A percentile compares a stretch with the other conserved stretches of the same genome.
These are phyloP conservation scores for Hemileia vastatrix DNA, from an alignment of 1,284 basidiomycete genomes.

Conservation along the genomic window DNA sequence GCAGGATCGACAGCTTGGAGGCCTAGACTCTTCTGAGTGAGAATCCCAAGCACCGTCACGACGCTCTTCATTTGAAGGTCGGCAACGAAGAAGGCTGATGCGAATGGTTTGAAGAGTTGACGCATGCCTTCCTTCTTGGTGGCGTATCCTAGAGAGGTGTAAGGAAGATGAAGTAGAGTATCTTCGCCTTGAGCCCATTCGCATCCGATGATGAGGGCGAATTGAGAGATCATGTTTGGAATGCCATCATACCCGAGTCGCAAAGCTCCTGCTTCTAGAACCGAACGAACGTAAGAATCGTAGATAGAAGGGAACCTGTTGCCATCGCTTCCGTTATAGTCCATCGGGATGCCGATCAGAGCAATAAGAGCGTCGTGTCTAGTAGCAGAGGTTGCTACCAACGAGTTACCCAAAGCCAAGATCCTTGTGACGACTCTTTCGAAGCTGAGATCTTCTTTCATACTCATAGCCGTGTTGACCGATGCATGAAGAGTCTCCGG, in stretches of 20 bases:
- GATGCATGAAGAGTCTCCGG: constrained; percentile 26
- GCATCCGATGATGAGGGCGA: constrained; percentile 59
- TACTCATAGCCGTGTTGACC: constrained; percentile 25
- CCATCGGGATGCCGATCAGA: constrained; percentile 57
- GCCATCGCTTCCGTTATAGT: constrained; percentile 22
- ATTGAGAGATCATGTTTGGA: constrained; percentile 62
- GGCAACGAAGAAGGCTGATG: background rate
- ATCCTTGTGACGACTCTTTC: constrained; percentile 71
- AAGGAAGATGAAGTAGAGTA: constrained; percentile 59
- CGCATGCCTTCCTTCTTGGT: constrained; percentile 38
- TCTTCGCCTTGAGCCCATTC: constrained; percentile 39
- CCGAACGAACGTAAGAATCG: constrained; percentile 56
- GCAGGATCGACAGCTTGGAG: background rate
- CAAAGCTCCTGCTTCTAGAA: constrained; percentile 58
- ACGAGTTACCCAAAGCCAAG: constrained; percentile 68
- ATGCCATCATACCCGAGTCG: constrained; percentile 60
- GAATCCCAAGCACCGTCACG: background rate
- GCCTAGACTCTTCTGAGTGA: background rate
- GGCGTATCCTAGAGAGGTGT: constrained; percentile 60
- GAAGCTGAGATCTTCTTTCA: constrained; percentile 48
- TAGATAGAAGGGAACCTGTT: constrained; percentile 46
- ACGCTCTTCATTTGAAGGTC: background rate
- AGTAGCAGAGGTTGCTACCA: constrained; percentile 67
- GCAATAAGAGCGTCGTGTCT: constrained; percentile 82
- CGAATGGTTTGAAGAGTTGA: background rate